phyloP scores from a whole-genome alignment of 1,284 basidiomycete genomes.

The Austropuccinia psidii region DNA sequence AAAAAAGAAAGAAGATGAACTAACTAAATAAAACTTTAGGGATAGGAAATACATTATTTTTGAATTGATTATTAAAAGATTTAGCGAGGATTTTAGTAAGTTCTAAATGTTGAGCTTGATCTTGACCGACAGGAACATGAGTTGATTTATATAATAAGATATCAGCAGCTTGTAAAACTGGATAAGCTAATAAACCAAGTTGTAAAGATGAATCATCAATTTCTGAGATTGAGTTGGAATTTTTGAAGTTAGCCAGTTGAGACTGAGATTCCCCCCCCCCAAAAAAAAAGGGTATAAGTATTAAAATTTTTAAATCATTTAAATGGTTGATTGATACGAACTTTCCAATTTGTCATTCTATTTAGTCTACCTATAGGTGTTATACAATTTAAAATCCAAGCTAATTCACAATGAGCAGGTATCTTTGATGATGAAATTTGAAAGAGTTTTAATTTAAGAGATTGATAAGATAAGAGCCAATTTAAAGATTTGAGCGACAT shows the following conservation, averaged over 20 bases:
- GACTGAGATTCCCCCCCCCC: conserved; percentile 51
- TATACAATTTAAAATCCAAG: conserved; percentile 81
- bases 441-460: not conserved
- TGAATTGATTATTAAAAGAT: conserved; percentile 62
- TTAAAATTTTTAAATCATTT: not conserved
- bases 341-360: conserved; percentile 95
- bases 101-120: conserved; percentile 89
- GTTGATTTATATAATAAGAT: conserved; percentile 79
- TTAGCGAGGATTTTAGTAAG: conserved; percentile 75
- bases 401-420: conserved; percentile 73
- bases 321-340: conserved; percentile 46
- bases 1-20: not conserved
- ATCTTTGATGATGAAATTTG: conserved; percentile 63
- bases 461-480: not conserved
- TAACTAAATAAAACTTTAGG: conserved; percentile 52
- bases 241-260: conserved; percentile 64
- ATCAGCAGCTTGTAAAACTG: conserved; percentile 87
- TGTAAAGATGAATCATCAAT: conserved; percentile 74
- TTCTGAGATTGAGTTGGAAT: conserved; percentile 64
- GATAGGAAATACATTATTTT: conserved; percentile 59
- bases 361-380: conserved; percentile 72
- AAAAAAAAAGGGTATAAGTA: not conserved
- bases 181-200: conserved; percentile 81
- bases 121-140: conserved; percentile 89
- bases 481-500: conserved; percentile 43